phyloP scores from a whole-genome alignment of 768 basidiomycete species.

The Suillus sp. region DNA sequence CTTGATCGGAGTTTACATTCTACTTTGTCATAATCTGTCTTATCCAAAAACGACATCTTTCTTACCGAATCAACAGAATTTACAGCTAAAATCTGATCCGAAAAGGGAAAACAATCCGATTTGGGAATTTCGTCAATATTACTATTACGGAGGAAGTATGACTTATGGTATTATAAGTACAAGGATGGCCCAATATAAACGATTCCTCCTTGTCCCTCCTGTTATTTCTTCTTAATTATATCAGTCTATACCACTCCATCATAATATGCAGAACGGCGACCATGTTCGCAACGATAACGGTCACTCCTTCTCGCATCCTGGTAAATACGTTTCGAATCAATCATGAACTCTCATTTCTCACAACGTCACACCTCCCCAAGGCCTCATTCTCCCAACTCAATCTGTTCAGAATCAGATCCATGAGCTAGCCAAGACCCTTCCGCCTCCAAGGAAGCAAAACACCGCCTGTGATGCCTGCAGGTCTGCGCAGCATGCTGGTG shows the following conservation, averaged over 20 bases:
- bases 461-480: slow-evolving; percentile 94
- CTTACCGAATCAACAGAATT: not conserved
- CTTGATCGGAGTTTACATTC: slow-evolving; percentile 7
- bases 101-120: not conserved
- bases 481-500: slow-evolving; percentile 36
- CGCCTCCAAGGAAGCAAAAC: slow-evolving; percentile 90
- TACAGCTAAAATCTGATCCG: not conserved
- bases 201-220: slow-evolving; percentile 17
- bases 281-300: slow-evolving; percentile 10
- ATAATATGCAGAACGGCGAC: slow-evolving; percentile 36
- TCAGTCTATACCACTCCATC: slow-evolving; percentile 24
- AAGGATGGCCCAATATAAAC: slow-evolving; percentile 2
- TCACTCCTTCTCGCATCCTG: slow-evolving; percentile 38
- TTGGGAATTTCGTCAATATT: slow-evolving; percentile 2
- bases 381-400: slow-evolving; percentile 62
- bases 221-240: slow-evolving; percentile 30
- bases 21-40: slow-evolving; percentile 6
- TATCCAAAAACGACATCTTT: not conserved
- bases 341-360: slow-evolving; percentile 2
- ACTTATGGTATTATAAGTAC: slow-evolving; percentile 18
- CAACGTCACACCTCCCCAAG: slow-evolving; percentile 36
- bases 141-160: slow-evolving; percentile 6
- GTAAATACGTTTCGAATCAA: slow-evolving; percentile 16
- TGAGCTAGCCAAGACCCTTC: slow-evolving; percentile 76
- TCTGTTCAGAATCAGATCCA: slow-evolving; percentile 81